Conservation (phyloP, 2,329 filamentous ascomycete genomes). For the Furcasterigmium sp. region DNA sequence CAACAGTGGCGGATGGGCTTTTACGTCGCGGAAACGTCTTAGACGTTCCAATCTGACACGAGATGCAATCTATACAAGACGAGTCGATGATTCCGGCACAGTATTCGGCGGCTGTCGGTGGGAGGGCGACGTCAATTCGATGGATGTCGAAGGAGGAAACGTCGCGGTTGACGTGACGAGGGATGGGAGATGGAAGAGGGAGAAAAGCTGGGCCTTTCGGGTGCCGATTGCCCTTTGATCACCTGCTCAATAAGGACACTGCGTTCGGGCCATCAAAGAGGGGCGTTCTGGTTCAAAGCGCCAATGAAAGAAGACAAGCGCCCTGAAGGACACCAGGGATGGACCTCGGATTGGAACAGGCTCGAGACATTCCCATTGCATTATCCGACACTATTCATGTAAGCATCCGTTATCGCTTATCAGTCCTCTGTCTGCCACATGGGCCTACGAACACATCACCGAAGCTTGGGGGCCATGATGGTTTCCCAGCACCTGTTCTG, state of each 20-base stretch:
- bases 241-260: background rate
- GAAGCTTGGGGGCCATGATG: background rate
- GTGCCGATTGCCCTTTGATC: background rate
- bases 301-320: background rate
- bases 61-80: background rate
- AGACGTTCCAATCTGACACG: too few species aligned
- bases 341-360: background rate
- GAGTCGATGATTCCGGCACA: background rate
- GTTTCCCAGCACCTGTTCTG: background rate
- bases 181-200: background rate
- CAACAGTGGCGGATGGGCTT: too few species aligned
- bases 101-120: background rate
- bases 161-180: background rate
- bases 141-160: background rate
- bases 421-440: background rate
- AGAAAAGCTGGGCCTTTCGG: background rate
- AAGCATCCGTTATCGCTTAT: background rate
- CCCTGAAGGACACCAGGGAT: background rate
- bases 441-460: background rate
- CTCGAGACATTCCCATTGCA: background rate
- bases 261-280: background rate
- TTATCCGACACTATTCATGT: background rate
- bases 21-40: too few species aligned
- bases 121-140: background rate
- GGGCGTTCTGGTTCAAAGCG: background rate